Percentiles rank a stretch among this genome's conserved stretches.
These are phyloP conservation scores for Coffea humblotiana DNA, from an alignment of 305 asterid genomes.

Conservation along the genomic window DNA sequence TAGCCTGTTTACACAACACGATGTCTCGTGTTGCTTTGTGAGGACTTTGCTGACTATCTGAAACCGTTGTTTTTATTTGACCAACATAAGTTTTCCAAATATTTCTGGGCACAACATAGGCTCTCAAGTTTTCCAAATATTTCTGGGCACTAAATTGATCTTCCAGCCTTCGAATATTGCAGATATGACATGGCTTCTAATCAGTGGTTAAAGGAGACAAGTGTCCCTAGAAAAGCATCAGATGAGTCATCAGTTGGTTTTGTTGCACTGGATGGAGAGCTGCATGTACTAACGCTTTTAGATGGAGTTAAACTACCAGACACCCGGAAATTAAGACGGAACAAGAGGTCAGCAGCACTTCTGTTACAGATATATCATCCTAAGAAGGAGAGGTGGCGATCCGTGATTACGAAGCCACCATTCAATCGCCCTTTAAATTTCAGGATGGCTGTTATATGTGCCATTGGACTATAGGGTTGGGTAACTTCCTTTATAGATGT, in stretches of 20 bases:
- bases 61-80: not conserved
- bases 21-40: not conserved
- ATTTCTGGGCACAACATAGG: not conserved
- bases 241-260: constrained; percentile 68
- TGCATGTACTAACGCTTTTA: constrained; percentile 52
- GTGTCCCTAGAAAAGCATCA: constrained; percentile 54
- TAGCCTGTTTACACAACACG: not conserved
- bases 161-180: constrained; percentile 9
- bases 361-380: constrained; percentile 77
- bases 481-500: constrained; percentile 11
- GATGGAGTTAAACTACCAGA: constrained; percentile 36
- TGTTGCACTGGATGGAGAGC: constrained; percentile 67
- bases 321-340: constrained; percentile 43
- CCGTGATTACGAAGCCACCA: constrained; percentile 58
- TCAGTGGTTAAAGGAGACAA: constrained; percentile 73
- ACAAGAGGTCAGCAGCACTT: constrained; percentile 57
- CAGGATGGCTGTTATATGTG: constrained; percentile 68
- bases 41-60: not conserved
- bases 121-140: not conserved
- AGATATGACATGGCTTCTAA: constrained; percentile 66
- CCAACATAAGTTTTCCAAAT: not conserved
- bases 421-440: constrained; percentile 57
- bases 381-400: constrained; percentile 63
- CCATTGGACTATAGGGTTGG: constrained; percentile 54
- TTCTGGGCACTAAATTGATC: not conserved